Base-by-base conservation (phyloP, 306 rosid genomes). In the Sicyos edulis region DNA sequence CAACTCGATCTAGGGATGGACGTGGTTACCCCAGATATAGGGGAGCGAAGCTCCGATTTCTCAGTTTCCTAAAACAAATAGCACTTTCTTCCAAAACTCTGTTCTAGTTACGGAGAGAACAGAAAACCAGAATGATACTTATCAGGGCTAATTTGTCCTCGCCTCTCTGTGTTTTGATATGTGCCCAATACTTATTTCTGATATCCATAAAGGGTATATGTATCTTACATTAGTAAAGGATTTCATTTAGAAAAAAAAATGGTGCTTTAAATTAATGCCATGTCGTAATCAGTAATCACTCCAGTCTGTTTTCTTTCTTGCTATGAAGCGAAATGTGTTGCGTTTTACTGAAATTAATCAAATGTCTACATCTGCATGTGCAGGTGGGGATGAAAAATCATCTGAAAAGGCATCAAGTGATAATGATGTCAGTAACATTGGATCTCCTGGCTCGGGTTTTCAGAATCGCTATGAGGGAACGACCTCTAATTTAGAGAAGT, bases 311-410 rank as follows among this genome's bases (percentile, higher is more conserved):
- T 34, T 67, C 40, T 67, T 20, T 22, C 54, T 67, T 47, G 40
- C 20, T 44, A 67, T 24, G 7, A 8, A 51, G 56, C 49, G 54
- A 49, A 47, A 49, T 49, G 21, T 49, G 57, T 8, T 45, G 37
- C 3, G 14, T 13, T 67, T 20, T 45, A 67, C 40, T 67, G 55
- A 67, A 44, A 45, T 6, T 13, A 13, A 65, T 12, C 20, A 6
- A 64, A 45, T 16, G 49, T 45, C 72, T 67, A 21, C 55, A 21
- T 67, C 40, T 62, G 40, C 44, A 16, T 66, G 58, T 69, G 58
- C 55, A 95, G 99, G 92, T 66, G 73, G 86, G 83, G 95, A 89
- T 76, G 99, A 86, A 78, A 91, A 91, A 74, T 74, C 82, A 63
- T 85, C 78, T 70, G 89, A 84, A 16, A 89, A 87, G 87, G 59